These are phyloP conservation scores for Fusarium annulatum DNA, from an alignment of 2,329 filamentous ascomycete genomes.

Conservation along the genomic window DNA sequence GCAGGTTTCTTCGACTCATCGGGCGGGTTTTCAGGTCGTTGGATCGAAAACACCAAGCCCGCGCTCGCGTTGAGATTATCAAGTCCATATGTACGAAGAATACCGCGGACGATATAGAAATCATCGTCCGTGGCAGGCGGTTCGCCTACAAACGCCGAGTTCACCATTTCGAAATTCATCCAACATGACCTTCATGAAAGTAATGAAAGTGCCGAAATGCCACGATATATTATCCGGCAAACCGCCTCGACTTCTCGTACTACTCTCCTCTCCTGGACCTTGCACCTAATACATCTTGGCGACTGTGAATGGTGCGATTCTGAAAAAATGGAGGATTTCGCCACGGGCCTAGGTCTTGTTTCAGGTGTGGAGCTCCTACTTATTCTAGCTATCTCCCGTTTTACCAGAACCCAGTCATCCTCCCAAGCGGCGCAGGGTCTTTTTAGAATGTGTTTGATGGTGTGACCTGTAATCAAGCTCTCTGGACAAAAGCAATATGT, in stretches of 20 bases:
- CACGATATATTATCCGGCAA: not conserved
- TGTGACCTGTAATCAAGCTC: too few relatives aligned
- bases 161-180: not conserved
- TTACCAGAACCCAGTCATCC: not conserved
- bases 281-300: not conserved
- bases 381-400: not conserved
- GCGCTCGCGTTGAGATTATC: constrained; percentile 1
- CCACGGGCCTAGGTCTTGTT: not conserved
- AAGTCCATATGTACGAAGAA: constrained; percentile 18
- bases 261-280: not conserved
- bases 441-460: not conserved
- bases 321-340: not conserved
- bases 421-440: not conserved
- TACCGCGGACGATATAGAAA: constrained; percentile 14
- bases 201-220: not conserved
- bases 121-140: constrained; percentile 10
- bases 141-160: constrained; percentile 19
- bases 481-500: not conserved
- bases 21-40: constrained; percentile 2
- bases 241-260: not conserved
- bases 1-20: constrained; percentile 10
- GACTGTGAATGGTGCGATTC: not conserved
- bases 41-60: constrained; percentile 11
- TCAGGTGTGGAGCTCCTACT: not conserved
- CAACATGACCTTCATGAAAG: not conserved